These are phyloP conservation scores for Passalora sequoiae DNA, from an alignment of 2,329 filamentous ascomycete species.

Conservation along the genomic window DNA sequence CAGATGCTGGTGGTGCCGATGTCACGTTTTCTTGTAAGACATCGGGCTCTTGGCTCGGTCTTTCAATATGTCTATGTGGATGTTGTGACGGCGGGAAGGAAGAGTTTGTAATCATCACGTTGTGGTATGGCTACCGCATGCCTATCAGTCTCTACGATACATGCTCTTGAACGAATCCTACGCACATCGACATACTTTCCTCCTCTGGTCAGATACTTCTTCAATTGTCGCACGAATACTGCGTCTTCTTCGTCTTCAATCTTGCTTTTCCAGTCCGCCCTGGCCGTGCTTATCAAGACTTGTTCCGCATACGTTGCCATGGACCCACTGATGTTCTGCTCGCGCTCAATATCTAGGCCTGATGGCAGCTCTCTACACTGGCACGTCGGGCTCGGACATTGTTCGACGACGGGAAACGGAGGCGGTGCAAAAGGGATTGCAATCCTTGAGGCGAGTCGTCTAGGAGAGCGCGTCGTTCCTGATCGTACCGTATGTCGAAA, in stretches of 20 bases:
- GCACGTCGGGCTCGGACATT: slow-evolving; percentile 73
- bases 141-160: slow-evolving; percentile 19
- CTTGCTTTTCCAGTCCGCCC: slow-evolving; percentile 71
- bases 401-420: slow-evolving; percentile 44
- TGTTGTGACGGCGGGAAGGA: slow-evolving; percentile 66
- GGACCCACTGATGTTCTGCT: slow-evolving; percentile 65
- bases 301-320: slow-evolving; percentile 78
- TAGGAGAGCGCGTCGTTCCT: no score
- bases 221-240: slow-evolving; percentile 64
- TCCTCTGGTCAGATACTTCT: slow-evolving; percentile 44
- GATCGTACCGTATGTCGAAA: neutral
- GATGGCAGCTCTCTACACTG: slow-evolving; percentile 62
- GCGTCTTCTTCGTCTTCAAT: slow-evolving; percentile 72
- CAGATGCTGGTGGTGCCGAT: slow-evolving; percentile 47
- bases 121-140: slow-evolving; percentile 67
- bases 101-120: slow-evolving; percentile 69
- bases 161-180: slow-evolving; percentile 13
- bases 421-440: slow-evolving; percentile 31
- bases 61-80: no score
- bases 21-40: neutral
- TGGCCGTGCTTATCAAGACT: slow-evolving; percentile 75
- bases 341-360: slow-evolving; percentile 68
- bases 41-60: neutral
- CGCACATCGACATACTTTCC: slow-evolving; percentile 45
- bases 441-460: slow-evolving; percentile 27